A percentile compares a stretch with the other conserved stretches of the same genome.
These are phyloP conservation scores for Citrus medica DNA, from an alignment of 345 rosid genomes.

Conservation along the genomic window DNA sequence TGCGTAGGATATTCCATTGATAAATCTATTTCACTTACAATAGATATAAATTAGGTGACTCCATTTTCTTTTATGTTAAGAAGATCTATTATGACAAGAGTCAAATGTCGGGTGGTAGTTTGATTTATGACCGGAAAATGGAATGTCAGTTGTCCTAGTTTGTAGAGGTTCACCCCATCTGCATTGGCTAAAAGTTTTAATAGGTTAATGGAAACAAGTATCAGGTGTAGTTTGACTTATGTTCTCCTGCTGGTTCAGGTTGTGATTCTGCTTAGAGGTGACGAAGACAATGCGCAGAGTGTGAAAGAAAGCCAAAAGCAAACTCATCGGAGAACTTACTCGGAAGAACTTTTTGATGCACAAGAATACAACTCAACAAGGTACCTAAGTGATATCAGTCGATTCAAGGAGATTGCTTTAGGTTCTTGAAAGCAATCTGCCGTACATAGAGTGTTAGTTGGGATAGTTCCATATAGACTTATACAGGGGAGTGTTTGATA, in stretches of 20 bases:
- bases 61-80: neutral
- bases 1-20: neutral
- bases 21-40: neutral
- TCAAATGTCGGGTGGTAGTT: too few relatives aligned
- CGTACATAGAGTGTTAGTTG: neutral
- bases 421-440: slow-evolving; percentile 33
- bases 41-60: neutral
- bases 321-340: slow-evolving; percentile 56
- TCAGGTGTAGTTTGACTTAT: neutral
- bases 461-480: neutral
- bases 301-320: slow-evolving; percentile 28
- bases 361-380: slow-evolving; percentile 82
- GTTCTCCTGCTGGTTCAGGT: slow-evolving; percentile 42
- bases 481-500: slow-evolving; percentile 9
- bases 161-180: neutral
- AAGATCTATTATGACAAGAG: too few relatives aligned
- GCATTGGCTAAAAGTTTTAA: neutral
- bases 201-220: neutral
- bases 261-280: slow-evolving; percentile 62
- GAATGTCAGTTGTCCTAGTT: too few relatives aligned
- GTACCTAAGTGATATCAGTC: slow-evolving; percentile 50
- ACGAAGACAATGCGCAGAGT: slow-evolving; percentile 28
- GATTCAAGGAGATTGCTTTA: slow-evolving; percentile 58
- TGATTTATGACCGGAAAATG: too few relatives aligned
- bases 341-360: slow-evolving; percentile 57